Percentiles rank a stretch among this genome's conserved stretches.
These are phyloP conservation scores for Saccharomycopsis sp. DNA, from an alignment of 805 yeast species.

Conservation along the genomic window DNA sequence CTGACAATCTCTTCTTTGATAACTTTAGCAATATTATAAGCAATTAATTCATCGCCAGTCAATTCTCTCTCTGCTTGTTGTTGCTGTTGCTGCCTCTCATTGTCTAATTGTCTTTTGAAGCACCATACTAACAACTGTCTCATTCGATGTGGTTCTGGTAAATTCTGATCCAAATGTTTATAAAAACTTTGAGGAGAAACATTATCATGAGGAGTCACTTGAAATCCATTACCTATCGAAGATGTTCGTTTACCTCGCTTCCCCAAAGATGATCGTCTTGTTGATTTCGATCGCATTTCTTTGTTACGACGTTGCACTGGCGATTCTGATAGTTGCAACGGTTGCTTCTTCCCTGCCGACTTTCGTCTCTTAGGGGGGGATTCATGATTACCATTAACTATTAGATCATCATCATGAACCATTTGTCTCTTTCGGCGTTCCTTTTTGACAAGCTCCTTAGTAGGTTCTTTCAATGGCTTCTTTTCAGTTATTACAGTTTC, in stretches of 20 bases:
- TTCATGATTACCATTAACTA: background rate
- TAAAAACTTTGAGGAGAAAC: constrained; percentile 48
- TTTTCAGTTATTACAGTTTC: too few species aligned
- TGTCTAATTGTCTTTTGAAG: constrained; percentile 39
- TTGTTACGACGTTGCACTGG: constrained; percentile 22
- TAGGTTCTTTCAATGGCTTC: too few species aligned
- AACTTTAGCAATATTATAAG: constrained; percentile 48
- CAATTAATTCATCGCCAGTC: constrained; percentile 32
- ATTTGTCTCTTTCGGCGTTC: too few species aligned
- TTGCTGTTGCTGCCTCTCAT: constrained; percentile 25
- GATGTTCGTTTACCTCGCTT: constrained; percentile 67
- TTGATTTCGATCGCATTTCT: constrained; percentile 25
- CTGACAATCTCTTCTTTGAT: constrained; percentile 56
- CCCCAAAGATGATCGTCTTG: constrained; percentile 44
- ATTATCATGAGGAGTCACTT: constrained; percentile 59
- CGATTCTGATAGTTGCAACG: constrained; percentile 21
- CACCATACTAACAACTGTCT: constrained; percentile 67
- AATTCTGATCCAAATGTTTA: constrained; percentile 51
- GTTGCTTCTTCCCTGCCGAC: constrained; percentile 15
- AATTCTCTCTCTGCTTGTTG: constrained; percentile 22
- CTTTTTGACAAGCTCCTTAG: too few species aligned
- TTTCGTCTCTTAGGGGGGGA: background rate
- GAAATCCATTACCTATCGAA: constrained; percentile 67
- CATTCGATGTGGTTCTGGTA: constrained; percentile 72
- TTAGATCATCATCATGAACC: too few species aligned